Percentiles rank a stretch among this genome's conserved stretches.
Conservation (phyloP, 129 eudicot species). For the Pulicaria dysenterica region DNA sequence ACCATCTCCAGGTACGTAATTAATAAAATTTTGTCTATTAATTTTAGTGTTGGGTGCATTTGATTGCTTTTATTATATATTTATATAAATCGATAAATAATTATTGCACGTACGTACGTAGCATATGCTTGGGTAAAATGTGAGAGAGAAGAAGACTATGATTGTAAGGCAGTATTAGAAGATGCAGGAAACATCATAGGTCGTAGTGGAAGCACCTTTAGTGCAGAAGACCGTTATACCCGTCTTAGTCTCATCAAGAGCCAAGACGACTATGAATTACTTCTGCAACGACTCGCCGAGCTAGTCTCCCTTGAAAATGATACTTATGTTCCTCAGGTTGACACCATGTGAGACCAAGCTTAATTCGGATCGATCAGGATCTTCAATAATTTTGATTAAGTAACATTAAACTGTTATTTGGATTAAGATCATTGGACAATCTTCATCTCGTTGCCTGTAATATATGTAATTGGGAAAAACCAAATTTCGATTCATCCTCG, state of each 20-base stretch:
- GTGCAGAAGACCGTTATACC: conserved; percentile 38
- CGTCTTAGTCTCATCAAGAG: conserved; percentile 56
- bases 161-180: conserved; percentile 43
- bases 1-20: conserved; percentile 80
- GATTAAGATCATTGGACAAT: no score
- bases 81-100: no score
- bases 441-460: no score
- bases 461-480: no score
- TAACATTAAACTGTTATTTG: no score
- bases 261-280: conserved; percentile 53
- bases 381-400: no score
- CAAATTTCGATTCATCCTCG: no score
- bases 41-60: no score
- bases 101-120: not conserved
- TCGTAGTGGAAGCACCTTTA: conserved; percentile 34
- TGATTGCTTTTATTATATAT: no score
- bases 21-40: no score
- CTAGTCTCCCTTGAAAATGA: conserved; percentile 33
- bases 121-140: conserved; percentile 69
- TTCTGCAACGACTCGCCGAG: conserved; percentile 31
- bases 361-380: no score
- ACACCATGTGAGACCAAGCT: conserved; percentile 3
- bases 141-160: conserved; percentile 56
- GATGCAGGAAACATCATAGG: conserved; percentile 36
- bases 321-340: no score